phyloP scores from a whole-genome alignment of 2,329 filamentous ascomycete genomes.

The Onygena corvina region DNA sequence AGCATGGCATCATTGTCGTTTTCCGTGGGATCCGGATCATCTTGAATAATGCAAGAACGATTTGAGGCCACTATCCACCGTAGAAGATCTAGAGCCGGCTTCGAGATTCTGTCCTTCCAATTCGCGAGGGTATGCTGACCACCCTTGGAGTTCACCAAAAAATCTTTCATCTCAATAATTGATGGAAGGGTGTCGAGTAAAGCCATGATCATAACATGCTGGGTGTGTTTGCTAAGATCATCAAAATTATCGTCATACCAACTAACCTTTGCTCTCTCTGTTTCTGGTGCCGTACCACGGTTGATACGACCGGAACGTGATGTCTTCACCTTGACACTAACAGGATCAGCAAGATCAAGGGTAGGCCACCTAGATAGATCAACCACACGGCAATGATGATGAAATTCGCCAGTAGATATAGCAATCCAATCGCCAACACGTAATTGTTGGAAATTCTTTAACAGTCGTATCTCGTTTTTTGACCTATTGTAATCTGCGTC shows the following conservation, averaged over 20 bases:
- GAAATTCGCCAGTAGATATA: slow-evolving; percentile 20
- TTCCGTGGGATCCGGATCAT: slow-evolving; percentile 36
- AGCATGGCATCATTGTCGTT: slow-evolving; percentile 14
- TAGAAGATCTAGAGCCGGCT: slow-evolving; percentile 55
- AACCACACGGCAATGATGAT: slow-evolving; percentile 40
- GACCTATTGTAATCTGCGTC: slow-evolving; percentile 24
- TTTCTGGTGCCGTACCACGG: neutral
- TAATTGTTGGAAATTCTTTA: slow-evolving; percentile 20
- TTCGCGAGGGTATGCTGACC: slow-evolving; percentile 34
- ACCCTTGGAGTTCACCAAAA: slow-evolving; percentile 30
- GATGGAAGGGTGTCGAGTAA: slow-evolving; percentile 32
- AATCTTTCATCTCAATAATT: slow-evolving; percentile 34
- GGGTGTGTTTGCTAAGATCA: slow-evolving; percentile 21
- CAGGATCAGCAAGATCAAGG: slow-evolving; percentile 27
- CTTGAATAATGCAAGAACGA: slow-evolving; percentile 70
- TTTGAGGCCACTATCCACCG: slow-evolving; percentile 88
- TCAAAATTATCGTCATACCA: slow-evolving; percentile 34
- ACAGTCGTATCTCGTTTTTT: slow-evolving; percentile 34
- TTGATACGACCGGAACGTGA: no score
- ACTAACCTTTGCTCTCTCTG: slow-evolving; percentile 16
- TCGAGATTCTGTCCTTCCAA: slow-evolving; percentile 51
- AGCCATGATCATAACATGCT: slow-evolving; percentile 22
- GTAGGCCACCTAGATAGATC: slow-evolving; percentile 37
- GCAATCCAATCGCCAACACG: slow-evolving; percentile 44
- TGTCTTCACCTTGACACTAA: slow-evolving; percentile 12